These are phyloP conservation scores for Cinchona pubescens DNA, from an alignment of 257 asterid genomes.

Conservation along the genomic window DNA sequence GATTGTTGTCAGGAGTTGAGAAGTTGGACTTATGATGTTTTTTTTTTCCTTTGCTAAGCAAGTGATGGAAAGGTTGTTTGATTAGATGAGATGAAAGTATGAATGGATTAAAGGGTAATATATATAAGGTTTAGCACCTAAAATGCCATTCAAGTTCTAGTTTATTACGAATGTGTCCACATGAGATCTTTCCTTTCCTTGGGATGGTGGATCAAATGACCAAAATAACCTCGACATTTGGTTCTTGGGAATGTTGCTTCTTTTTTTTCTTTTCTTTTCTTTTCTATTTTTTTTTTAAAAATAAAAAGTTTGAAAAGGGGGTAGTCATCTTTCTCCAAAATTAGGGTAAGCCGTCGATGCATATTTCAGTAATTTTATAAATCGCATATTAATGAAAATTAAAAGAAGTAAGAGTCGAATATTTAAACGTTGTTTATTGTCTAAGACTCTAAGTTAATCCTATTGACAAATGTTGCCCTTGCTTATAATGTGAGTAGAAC, in stretches of 20 bases:
- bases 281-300: too few relatives aligned
- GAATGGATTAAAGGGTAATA: conserved; percentile 19
- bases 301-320: too few relatives aligned
- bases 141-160: conserved; percentile 39
- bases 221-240: conserved; percentile 20
- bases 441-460: too few relatives aligned
- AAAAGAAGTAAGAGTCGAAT: too few relatives aligned
- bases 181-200: background rate
- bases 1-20: conserved; percentile 14
- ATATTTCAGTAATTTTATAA: too few relatives aligned
- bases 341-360: too few relatives aligned
- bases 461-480: too few relatives aligned
- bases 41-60: conserved; percentile 18
- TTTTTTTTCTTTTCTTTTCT: too few relatives aligned
- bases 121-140: conserved; percentile 43
- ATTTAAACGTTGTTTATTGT: too few relatives aligned
- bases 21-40: conserved; percentile 2
- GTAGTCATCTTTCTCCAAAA: too few relatives aligned
- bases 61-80: conserved; percentile 15
- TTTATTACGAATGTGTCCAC: conserved; percentile 41
- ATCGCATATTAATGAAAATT: too few relatives aligned
- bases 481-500: background rate
- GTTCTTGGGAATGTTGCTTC: conserved; percentile 21
- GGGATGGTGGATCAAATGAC: conserved; percentile 20
- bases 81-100: background rate